Evolutionary conservation across 805 yeast species (phyloP).

Genomic region (Yarrowia bubula): DNA sequence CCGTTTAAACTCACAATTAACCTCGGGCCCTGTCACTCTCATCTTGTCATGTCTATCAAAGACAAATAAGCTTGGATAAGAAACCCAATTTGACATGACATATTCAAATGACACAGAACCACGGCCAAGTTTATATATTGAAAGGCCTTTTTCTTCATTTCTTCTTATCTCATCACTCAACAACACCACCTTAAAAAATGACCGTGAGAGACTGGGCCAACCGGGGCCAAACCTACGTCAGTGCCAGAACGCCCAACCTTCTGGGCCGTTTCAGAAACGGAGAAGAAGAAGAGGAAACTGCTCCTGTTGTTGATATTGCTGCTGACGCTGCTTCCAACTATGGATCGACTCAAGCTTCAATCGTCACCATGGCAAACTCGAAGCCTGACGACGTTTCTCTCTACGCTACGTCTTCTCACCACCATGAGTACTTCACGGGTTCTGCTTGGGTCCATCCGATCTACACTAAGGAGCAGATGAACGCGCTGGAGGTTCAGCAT

Average conservation of each 20-base stretch:
- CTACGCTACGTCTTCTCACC: neutral
- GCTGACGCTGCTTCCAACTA: neutral
- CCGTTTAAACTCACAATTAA: neutral
- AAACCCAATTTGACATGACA: neutral
- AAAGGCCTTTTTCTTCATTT: neutral
- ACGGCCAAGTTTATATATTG: neutral
- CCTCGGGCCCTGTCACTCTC: conserved; percentile 4
- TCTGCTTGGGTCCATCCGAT: conserved; percentile 47
- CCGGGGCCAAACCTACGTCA: conserved; percentile 1
- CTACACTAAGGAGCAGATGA: conserved; percentile 43
- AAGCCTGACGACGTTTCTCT: conserved; percentile 12
- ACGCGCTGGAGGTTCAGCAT: conserved; percentile 50
- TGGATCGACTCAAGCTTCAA: neutral
- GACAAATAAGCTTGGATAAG: conserved; percentile 1
- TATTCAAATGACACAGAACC: neutral
- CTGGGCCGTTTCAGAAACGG: conserved; percentile 4
- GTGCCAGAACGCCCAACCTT: neutral
- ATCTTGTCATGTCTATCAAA: neutral
- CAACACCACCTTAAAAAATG: neutral
- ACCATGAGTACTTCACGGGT: conserved; percentile 26
- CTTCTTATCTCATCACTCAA: neutral
- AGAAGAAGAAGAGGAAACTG: neutral
- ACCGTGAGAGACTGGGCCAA: conserved; percentile 16
- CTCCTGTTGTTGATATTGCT: neutral
- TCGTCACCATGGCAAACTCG: conserved; percentile 11